These are phyloP conservation scores for Capsella rubella DNA, from an alignment of 441 rosid species.

Conservation along the genomic window DNA sequence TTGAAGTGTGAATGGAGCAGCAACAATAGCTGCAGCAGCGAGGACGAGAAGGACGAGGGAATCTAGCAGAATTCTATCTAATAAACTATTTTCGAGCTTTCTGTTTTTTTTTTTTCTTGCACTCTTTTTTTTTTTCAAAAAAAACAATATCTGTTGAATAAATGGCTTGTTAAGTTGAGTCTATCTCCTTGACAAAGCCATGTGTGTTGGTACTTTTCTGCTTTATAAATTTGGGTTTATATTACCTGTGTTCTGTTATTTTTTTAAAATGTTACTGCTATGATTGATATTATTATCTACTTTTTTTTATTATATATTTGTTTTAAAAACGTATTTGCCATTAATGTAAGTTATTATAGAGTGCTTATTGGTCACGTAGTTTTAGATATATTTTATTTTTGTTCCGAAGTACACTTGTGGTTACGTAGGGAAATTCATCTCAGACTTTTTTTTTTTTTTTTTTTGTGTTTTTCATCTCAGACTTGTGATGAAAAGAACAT, in stretches of 20 bases:
- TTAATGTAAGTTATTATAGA: no score
- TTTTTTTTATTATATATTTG: no score
- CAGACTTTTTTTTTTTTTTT: no score
- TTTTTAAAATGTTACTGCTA: background rate
- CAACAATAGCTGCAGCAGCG: slow-evolving; percentile 47
- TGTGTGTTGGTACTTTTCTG: slow-evolving; percentile 8
- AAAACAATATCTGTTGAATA: slow-evolving; percentile 25
- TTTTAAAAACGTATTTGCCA: no score
- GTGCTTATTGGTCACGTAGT: no score
- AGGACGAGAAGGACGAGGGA: slow-evolving; percentile 52
- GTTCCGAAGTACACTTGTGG: no score
- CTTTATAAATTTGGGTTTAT: slow-evolving; percentile 8
- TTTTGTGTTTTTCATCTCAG: no score
- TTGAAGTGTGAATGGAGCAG: slow-evolving; percentile 50
- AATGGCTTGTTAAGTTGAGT: slow-evolving; percentile 30
- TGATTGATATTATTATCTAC: background rate
- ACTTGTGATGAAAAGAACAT: no score
- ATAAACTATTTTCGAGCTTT: slow-evolving; percentile 32
- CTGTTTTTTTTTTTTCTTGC: slow-evolving; percentile 9
- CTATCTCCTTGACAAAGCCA: slow-evolving; percentile 26
- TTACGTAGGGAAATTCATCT: no score
- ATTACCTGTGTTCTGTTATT: background rate
- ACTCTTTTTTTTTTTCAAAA: background rate
- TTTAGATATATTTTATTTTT: no score
- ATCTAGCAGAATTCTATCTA: slow-evolving; percentile 35